Evolutionary conservation across 1,284 basidiomycete species (phyloP), one percentile per base, ranked within the genome.

Genomic region (Ceratobasidium sp.): DNA sequence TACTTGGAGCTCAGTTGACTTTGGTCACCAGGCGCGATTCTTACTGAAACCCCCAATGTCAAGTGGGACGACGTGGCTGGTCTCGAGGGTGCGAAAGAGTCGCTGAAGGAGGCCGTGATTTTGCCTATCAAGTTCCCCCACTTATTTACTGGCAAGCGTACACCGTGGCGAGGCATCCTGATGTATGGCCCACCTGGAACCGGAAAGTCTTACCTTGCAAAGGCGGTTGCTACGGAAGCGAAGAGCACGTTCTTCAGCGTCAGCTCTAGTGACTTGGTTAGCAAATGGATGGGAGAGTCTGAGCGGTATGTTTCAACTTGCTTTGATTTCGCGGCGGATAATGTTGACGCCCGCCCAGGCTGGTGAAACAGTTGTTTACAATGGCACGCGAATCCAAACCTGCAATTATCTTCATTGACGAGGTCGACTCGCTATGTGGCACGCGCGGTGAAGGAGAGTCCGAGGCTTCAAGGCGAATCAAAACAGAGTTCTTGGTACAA

Each of bases 191-290:
- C 96, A 22, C 96, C 96, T 0, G 94, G 96, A 19, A 96, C 96
- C n/a, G 95, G 96, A 66, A 96, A 98, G 86, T 95, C 92, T 73
- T 99, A 92, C 84, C 89, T 99, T 56, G 97, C 97, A 1, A 99
- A 99, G 85, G 97, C 98, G 0, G 97, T 99, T 54, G 98, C 97
- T 29, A 99, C 97, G 22, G 97, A 99, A 84, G 96, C 97, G 76
- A 99, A 99, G 86, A 95, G 95, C 83, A 99, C 97, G 19, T 99
- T 99, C 88, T 99, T 98, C 86, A 96, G 94, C 80, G 96, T 99
- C 78, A 96, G 94, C 81, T 96, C 94, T 67, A 94, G 92, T 84
- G 98, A 99, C 83, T 87, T 99, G 71, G 98, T 99, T 76, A 97
- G 95, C 84, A 99, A 99, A 85, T 99, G 97, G 97, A 98, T 99